Base-by-base conservation (phyloP, 1,284 basidiomycete genomes). In the Apiotrichum brassicae region DNA sequence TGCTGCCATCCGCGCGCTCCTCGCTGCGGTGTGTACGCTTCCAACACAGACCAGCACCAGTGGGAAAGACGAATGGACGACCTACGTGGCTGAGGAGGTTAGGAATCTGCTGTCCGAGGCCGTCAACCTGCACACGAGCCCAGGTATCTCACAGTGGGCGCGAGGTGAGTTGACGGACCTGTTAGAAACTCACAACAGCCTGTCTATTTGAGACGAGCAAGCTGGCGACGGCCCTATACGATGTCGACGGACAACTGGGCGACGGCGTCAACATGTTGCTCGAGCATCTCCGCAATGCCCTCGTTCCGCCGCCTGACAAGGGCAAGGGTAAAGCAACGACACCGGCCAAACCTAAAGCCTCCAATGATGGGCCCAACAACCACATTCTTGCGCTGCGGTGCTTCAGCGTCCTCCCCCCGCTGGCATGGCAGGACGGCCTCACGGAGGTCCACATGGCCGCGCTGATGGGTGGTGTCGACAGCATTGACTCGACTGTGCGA, bases 401-500 rank as follows among this genome's bases (percentile, higher is more conserved):
- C 45, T 49, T 72, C 2, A 26, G 40, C 1, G 13, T 49, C 4
- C 54, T 73, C 0, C 63, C 63, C 2, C 32, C 41, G 1, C 38
- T 38, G 3, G 22, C 49, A 6, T 68, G 65, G 66, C 65, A 64
- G 39, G 52, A 53, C 0, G 51, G 50, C 2, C 46, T 73, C 12
- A 61, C 54, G 2, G 63, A 70, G 30, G 45, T 16, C 3, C 62
- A 64, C 38, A 71, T 73, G 70, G 48, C 46, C 0, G 46, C 56
- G 7, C 51, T 73, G 19, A 69, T 72, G 66, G 54, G 61, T 22
- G 71, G 68, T 3, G 49, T 71, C 3, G 59, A 71, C 32, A 61
- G 61, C 43, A 18, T 25, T 0, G 71, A 73, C 43, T 43, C 53
- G 23, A 63, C 54, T 4, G 54, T 70, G 7, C 61, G 71, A 18